These are phyloP conservation scores for Camellia lanceoleosa DNA, from an alignment of 148 eudicot genomes.

Conservation along the genomic window DNA sequence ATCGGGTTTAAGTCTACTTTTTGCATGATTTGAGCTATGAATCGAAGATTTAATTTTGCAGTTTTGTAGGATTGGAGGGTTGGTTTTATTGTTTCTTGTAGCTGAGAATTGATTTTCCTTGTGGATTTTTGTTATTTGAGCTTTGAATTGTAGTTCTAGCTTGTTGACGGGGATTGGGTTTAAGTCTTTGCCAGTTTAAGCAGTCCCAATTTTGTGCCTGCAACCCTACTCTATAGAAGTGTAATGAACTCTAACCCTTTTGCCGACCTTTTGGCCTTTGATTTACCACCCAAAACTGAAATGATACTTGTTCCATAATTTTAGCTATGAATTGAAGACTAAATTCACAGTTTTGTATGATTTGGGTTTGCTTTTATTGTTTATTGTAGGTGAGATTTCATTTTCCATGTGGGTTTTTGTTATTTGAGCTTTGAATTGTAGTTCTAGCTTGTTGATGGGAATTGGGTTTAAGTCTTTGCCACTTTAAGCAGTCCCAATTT, in stretches of 20 bases:
- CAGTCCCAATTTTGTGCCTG: not conserved
- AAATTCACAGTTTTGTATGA: not conserved
- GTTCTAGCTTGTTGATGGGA: not conserved
- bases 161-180: not conserved
- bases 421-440: not conserved
- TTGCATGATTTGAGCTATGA: not conserved
- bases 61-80: not conserved
- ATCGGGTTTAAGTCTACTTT: not conserved
- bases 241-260: not conserved
- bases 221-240: no score
- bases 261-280: not conserved
- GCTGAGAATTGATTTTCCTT: not conserved
- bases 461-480: not conserved
- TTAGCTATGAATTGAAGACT: not conserved
- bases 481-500: not conserved
- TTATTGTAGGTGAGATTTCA: not conserved
- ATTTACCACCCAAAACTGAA: not conserved
- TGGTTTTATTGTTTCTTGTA: not conserved
- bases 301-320: not conserved
- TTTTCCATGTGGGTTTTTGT: not conserved
- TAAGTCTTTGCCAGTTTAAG: not conserved
- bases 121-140: not conserved
- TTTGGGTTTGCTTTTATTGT: not conserved
- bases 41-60: not conserved
- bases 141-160: not conserved